Conservation (phyloP, 305 asterid genomes). For the Caryopteris hybrid region DNA sequence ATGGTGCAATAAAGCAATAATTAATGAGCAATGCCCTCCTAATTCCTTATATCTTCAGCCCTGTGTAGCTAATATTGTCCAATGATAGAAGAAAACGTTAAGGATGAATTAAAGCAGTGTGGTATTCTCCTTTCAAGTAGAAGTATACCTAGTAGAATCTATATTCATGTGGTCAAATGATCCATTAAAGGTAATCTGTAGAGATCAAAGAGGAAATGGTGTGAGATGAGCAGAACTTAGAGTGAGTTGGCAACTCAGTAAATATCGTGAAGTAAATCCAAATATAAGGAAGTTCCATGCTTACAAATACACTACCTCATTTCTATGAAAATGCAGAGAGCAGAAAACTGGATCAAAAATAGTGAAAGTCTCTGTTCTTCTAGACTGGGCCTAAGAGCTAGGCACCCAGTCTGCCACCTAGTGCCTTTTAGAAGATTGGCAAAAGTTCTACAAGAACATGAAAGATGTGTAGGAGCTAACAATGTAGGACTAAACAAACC, state of each 20-base stretch:
- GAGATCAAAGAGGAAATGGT: conserved; percentile 17
- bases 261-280: conserved; percentile 7
- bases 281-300: not conserved
- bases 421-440: not conserved
- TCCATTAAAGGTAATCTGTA: conserved; percentile 95
- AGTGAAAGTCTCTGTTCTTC: not conserved
- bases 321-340: not conserved
- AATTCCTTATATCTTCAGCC: not conserved
- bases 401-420: not conserved
- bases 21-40: conserved; percentile 7
- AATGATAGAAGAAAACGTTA: not conserved
- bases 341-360: not conserved
- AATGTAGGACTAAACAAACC: conserved; percentile 5
- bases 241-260: not conserved
- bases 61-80: not conserved
- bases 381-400: not conserved
- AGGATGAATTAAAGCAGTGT: conserved; percentile 5
- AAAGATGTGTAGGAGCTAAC: conserved; percentile 3
- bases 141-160: conserved; percentile 86
- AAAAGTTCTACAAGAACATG: not conserved
- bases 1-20: conserved; percentile 10
- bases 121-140: conserved; percentile 12
- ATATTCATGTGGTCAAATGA: conserved; percentile 97
- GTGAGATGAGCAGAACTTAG: conserved; percentile 8
- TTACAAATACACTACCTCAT: not conserved